Conservation (phyloP, 805 yeast genomes). For the Candida nanaspora region DNA sequence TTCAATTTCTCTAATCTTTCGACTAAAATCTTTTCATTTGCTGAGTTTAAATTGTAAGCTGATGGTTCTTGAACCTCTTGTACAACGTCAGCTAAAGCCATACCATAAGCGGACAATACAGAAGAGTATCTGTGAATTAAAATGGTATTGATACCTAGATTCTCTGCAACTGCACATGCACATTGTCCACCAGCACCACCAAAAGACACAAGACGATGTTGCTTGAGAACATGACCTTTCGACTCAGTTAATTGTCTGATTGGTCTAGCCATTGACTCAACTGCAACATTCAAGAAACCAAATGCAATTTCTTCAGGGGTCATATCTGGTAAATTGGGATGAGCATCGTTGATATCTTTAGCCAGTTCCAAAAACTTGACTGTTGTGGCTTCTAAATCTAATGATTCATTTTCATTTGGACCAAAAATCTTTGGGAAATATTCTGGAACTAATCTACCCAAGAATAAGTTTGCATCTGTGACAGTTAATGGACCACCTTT, state of each 20-base stretch:
- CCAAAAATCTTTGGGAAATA: constrained; percentile 81
- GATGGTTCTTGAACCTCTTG: constrained; percentile 75
- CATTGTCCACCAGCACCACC: constrained; percentile 97
- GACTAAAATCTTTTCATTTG: constrained; percentile 28
- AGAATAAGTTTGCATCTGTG: constrained; percentile 73
- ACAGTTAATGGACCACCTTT: constrained; percentile 81
- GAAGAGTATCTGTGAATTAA: constrained; percentile 78
- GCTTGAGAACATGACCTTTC: constrained; percentile 60
- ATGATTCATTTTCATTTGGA: constrained; percentile 63
- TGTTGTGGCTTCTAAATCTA: constrained; percentile 49
- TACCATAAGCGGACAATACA: constrained; percentile 81
- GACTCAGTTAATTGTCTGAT: constrained; percentile 81
- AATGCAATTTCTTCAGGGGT: constrained; percentile 64
- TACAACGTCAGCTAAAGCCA: constrained; percentile 80
- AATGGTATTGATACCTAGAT: constrained; percentile 61
- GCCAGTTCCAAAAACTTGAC: constrained; percentile 49
- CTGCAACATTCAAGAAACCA: constrained; percentile 79
- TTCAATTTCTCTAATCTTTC: constrained; percentile 39
- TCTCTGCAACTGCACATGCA: constrained; percentile 68
- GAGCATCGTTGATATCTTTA: constrained; percentile 44
- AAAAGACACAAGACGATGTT: constrained; percentile 72
- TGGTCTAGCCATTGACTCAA: constrained; percentile 88
- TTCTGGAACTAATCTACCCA: constrained; percentile 68
- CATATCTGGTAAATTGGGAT: constrained; percentile 32
- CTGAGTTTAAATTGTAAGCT: constrained; percentile 32